Base-by-base conservation (phyloP, 768 basidiomycete genomes). In the Termitomyces sp. region DNA sequence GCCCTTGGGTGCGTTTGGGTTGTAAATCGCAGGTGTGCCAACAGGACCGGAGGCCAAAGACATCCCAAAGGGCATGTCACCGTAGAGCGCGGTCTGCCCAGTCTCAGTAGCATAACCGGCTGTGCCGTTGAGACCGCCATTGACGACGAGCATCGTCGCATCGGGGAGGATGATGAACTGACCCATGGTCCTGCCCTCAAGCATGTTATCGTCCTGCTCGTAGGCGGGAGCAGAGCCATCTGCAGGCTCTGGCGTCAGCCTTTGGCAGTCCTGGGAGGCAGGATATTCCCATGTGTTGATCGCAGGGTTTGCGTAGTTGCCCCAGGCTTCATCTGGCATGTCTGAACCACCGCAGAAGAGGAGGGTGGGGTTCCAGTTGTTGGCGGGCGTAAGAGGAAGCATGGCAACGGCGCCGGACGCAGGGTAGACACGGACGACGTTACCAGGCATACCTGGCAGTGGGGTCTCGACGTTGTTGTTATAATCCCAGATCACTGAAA, bases 271-370 rank as follows among this genome's bases (percentile, higher is more conserved):
- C n/a, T 71, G 64, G 3, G 89, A 90, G 0, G 91, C 83, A 3
- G 89, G 89, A 63, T 85, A 81, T 1, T 82, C 75, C 85, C 85
- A 92, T 3, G 90, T 91, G 74, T 94, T 83, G 72, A 85, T 85
- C 64, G 78, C 81, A n/a, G 92, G 90, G 70, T 76, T 83, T 3
- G 86, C 80, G 68, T 94, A 94, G 71, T 92, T 83, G 56, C 93
- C 93, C 78, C 87, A 96, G 49, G 79, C 80, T 12, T 80, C 78
- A 20, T 85, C 87, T 2, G 87, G 79, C 83, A 96, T 89, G 71
- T 90, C 81, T 8, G 86, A 84, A 40, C 96, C 96, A 60, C 96
- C 96, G 65, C 96, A 98, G 76, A 98, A 96, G 44, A 98, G 68
- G 45, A 97, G 69, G 0, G 93, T 92, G 0, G 90, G 92, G 0